These are phyloP conservation scores for Candida gigantensis DNA, from an alignment of 1,139 yeast species.

Conservation along the genomic window DNA sequence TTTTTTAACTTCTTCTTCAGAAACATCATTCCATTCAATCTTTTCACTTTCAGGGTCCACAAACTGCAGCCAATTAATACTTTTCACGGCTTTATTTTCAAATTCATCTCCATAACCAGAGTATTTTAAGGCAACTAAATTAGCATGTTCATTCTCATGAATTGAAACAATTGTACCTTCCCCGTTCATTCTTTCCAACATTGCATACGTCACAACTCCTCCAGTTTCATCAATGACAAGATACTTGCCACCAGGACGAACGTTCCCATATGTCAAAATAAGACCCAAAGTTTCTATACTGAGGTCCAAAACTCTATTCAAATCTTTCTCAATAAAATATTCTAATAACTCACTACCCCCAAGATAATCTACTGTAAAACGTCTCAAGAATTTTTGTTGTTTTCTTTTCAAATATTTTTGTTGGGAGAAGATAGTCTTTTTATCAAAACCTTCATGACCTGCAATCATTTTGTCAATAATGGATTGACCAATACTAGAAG, in stretches of 20 bases:
- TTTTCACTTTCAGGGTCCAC: slow-evolving; percentile 71
- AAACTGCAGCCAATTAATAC: slow-evolving; percentile 78
- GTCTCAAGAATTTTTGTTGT: slow-evolving; percentile 84
- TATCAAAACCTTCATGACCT: slow-evolving; percentile 83
- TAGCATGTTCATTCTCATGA: slow-evolving; percentile 94
- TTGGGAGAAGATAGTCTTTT: slow-evolving; percentile 86
- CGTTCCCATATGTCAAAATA: slow-evolving; percentile 73
- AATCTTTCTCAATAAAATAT: slow-evolving; percentile 72
- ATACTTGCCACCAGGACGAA: slow-evolving; percentile 87
- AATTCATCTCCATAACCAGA: slow-evolving; percentile 60
- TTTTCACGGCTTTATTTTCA: slow-evolving; percentile 53
- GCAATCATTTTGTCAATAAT: slow-evolving; percentile 81
- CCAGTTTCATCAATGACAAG: slow-evolving; percentile 90
- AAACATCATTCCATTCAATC: slow-evolving; percentile 50
- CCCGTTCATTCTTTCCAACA: slow-evolving; percentile 89
- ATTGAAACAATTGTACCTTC: slow-evolving; percentile 73
- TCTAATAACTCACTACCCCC: slow-evolving; percentile 77
- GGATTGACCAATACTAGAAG: slow-evolving; percentile 70
- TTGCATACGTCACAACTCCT: slow-evolving; percentile 77
- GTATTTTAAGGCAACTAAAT: slow-evolving; percentile 67
- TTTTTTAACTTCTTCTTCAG: slow-evolving; percentile 53
- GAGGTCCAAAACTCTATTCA: slow-evolving; percentile 71
- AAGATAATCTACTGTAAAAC: slow-evolving; percentile 79
- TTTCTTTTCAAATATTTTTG: slow-evolving; percentile 89
- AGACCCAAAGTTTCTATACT: slow-evolving; percentile 82